Conservation (phyloP, 495 filamentous ascomycete genomes). For the Hyaloscypha bicolor region DNA sequence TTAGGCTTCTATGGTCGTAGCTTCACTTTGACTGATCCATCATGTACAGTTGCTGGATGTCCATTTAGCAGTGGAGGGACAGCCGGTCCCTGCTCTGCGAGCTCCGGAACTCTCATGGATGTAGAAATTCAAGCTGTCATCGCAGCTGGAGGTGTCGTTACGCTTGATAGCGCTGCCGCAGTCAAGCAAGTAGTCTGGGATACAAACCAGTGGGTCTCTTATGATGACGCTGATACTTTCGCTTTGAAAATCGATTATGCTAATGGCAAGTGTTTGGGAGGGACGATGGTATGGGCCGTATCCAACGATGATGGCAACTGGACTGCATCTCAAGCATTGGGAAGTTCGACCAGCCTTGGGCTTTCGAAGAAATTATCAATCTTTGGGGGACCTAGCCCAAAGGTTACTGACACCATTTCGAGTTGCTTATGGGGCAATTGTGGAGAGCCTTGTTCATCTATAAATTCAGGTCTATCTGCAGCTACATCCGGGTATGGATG, state of each 20-base stretch:
- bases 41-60: conserved; percentile 10
- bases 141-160: too few relatives aligned
- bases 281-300: conserved; percentile 51
- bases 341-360: too few relatives aligned
- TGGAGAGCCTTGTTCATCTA: too few relatives aligned
- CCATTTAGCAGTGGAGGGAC: conserved; percentile 6
- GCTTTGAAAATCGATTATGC: conserved; percentile 45
- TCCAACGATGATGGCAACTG: too few relatives aligned
- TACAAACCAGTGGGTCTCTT: conserved; percentile 47
- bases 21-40: conserved; percentile 19
- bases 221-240: conserved; percentile 47
- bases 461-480: too few relatives aligned
- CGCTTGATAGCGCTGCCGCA: conserved; percentile 28
- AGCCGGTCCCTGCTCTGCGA: conserved; percentile 11
- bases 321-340: too few relatives aligned
- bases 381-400: too few relatives aligned
- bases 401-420: too few relatives aligned
- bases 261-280: conserved; percentile 41
- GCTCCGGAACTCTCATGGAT: conserved; percentile 8
- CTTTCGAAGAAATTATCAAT: too few relatives aligned
- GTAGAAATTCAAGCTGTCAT: conserved; percentile 24
- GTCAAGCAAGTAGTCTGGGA: conserved; percentile 43
- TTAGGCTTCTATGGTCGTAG: conserved; percentile 22
- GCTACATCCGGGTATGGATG: too few relatives aligned
- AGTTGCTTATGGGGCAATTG: too few relatives aligned